These are phyloP conservation scores for Lentinus brumalis DNA, from an alignment of 768 basidiomycete species.

Conservation along the genomic window DNA sequence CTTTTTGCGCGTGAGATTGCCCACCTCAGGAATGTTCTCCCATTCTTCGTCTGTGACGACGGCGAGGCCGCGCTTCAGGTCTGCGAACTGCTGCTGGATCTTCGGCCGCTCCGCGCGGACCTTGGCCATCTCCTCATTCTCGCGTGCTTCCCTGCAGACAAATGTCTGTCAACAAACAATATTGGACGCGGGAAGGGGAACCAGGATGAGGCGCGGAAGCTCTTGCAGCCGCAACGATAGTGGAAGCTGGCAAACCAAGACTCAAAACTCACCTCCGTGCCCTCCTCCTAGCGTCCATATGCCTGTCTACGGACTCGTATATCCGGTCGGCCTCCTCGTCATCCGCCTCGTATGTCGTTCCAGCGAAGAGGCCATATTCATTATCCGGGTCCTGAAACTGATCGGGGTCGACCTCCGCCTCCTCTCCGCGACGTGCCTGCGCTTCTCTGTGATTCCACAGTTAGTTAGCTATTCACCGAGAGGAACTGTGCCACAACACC, in stretches of 20 bases:
- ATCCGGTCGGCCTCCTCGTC: constrained; percentile 98
- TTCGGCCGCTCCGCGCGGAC: constrained; percentile 89
- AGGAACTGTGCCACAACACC: no score
- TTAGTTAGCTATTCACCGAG: constrained; percentile 11
- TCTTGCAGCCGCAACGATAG: no score
- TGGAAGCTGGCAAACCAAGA: no score
- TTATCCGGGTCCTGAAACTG: constrained; percentile 98
- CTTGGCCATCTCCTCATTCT: constrained; percentile 71
- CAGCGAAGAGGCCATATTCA: constrained; percentile 93
- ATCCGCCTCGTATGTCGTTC: constrained; percentile 94
- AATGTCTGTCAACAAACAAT: constrained; percentile 18
- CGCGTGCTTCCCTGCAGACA: constrained; percentile 65
- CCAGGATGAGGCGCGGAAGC: no score
- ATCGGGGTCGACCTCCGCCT: constrained; percentile 84
- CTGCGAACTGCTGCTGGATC: constrained; percentile 94
- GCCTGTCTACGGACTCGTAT: constrained; percentile 87
- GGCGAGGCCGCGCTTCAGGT: constrained; percentile 88
- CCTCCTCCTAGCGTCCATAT: constrained; percentile 86
- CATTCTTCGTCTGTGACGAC: constrained; percentile 90
- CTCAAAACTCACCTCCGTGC: constrained; percentile 63
- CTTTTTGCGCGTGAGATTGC: constrained; percentile 92
- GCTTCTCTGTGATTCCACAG: constrained; percentile 63
- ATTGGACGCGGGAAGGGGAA: no score
- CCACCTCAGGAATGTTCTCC: constrained; percentile 94
- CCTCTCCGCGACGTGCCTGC: constrained; percentile 84